A percentile compares a stretch with the other conserved stretches of the same genome.
phyloP scores from a whole-genome alignment of 805 yeast species.

The Grigorovia jiainica region DNA sequence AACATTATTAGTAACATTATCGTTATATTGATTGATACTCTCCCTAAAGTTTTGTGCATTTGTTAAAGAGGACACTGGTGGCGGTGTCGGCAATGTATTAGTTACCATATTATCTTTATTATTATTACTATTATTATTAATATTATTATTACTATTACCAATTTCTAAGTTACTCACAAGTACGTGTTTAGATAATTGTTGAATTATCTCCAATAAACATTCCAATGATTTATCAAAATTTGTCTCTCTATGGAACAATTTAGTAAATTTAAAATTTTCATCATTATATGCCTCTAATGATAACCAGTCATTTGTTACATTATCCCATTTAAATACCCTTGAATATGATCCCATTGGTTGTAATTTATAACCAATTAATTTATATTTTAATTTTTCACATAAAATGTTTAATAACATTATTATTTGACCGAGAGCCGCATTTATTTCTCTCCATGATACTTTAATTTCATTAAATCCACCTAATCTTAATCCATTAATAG shows the following conservation, averaged over 20 bases:
- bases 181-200: constrained; percentile 19
- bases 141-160: not conserved
- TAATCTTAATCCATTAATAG: constrained; percentile 77
- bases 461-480: constrained; percentile 53
- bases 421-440: constrained; percentile 85
- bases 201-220: constrained; percentile 44
- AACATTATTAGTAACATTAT: not conserved
- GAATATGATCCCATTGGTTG: constrained; percentile 83
- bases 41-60: no score
- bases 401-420: constrained; percentile 61
- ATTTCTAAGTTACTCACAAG: constrained; percentile 15
- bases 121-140: no score
- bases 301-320: constrained; percentile 30
- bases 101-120: no score
- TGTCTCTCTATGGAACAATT: constrained; percentile 53
- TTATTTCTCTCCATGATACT: constrained; percentile 85
- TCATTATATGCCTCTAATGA: constrained; percentile 51
- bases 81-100: no score
- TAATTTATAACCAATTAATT: constrained; percentile 49
- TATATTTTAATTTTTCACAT: constrained; percentile 44
- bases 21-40: no score
- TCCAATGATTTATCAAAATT: constrained; percentile 76
- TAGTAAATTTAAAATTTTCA: constrained; percentile 69
- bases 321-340: constrained; percentile 43
- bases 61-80: no score